A percentile compares a stretch with the other conserved stretches of the same genome.
Evolutionary conservation across 2,329 filamentous ascomycete genomes (phyloP).

Genomic region (Colletotrichum salicis): DNA sequence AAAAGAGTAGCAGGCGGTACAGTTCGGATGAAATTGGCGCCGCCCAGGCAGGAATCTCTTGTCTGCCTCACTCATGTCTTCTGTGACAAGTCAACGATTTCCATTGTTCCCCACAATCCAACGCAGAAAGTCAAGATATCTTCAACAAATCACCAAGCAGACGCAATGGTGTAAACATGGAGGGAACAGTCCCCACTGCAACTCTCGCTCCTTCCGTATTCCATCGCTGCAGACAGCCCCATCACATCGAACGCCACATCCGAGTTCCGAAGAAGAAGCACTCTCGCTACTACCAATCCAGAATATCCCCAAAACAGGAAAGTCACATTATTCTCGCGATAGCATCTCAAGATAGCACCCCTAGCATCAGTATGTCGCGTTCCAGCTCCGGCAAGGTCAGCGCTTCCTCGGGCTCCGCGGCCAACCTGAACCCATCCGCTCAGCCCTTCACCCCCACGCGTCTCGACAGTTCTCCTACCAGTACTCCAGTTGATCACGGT

Average conservation of each 20-base stretch:
- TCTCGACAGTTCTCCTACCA: too few relatives aligned
- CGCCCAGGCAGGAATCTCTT: background rate
- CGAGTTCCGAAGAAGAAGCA: background rate
- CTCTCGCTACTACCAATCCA: background rate
- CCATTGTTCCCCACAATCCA: background rate
- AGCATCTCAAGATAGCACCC: background rate
- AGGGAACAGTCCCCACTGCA: background rate
- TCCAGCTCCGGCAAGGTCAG: background rate
- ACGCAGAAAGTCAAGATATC: background rate
- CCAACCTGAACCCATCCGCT: conserved; percentile 5
- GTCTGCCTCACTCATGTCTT: background rate
- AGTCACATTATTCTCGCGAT: background rate
- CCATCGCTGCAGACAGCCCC: background rate
- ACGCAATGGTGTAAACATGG: background rate
- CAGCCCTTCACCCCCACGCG: conserved; percentile 1
- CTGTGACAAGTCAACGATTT: background rate
- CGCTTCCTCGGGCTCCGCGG: background rate
- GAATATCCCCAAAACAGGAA: background rate
- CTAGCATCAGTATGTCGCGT: background rate
- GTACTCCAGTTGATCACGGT: background rate
- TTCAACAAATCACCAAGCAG: background rate
- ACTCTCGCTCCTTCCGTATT: background rate
- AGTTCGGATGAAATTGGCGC: background rate
- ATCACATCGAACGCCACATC: background rate
- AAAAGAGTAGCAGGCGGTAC: background rate